Evolutionary conservation across 2,329 filamentous ascomycete species (phyloP), one percentile per base, ranked within the genome.

Genomic region (Fusarium proliferatum): DNA sequence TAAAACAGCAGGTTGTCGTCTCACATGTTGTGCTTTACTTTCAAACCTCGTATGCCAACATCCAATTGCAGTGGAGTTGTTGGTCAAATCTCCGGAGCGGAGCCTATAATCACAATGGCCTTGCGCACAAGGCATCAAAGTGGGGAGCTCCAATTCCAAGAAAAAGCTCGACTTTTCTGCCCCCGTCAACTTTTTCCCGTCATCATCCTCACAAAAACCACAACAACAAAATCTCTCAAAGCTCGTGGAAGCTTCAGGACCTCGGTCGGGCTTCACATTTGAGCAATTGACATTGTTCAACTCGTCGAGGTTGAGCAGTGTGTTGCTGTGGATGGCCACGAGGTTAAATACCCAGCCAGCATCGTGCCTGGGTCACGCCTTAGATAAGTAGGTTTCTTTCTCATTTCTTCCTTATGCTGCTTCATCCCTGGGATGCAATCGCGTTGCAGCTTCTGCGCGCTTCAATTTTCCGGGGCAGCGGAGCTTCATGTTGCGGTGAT

Each of bases 401-500:
- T 51, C 30, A 61, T 43, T 49, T 49, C 42, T 46, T 13, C 9
- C 4, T 38, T 6, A 9, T 21, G 39, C 39, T 34, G 39, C 39
- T 34, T 53, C 33, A 5, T 28, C 19, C 15, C 19, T 2, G 15
- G 48, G 26, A 52, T n/a, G 28, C 21, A 3, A 30, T 26, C 28
- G 51, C 17, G 42, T 34, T 19, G 5, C 38, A 43, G 28, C 11
- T n/a, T 16, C 36, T 52, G 16, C 21, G 8, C 49, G 30, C 21
- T 46, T 45, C 39, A 53, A 43, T 45, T 11, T 17, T 26, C 16
- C 30, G 41, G 57, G 30, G 61, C 61, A 39, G 39, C 30, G 64
- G 74, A 67, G 69, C 67, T 67, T 75, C 74, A 69, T 61, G 73
- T 81, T 84, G 78, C 79, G 61, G 80, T 92, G 90, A 92, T 92